These are phyloP conservation scores for Jacaranda copaia DNA, from an alignment of 257 asterid species.

Conservation along the genomic window DNA sequence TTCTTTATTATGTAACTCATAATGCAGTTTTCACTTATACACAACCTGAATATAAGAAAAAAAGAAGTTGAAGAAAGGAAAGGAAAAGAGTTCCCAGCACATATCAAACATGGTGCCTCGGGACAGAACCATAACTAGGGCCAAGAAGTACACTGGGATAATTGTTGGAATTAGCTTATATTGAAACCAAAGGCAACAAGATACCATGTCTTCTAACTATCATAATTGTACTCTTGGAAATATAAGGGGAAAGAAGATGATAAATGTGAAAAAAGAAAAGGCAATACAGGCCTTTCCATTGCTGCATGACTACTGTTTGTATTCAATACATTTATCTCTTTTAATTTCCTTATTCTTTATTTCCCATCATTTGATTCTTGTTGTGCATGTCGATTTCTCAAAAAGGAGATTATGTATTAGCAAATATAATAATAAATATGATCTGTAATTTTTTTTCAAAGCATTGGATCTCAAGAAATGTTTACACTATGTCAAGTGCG, in stretches of 20 bases:
- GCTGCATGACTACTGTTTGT: background rate
- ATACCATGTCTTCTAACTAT: background rate
- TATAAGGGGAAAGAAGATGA: background rate
- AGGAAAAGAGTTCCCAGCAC: background rate
- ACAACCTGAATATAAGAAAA: conserved; percentile 4
- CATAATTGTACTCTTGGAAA: background rate
- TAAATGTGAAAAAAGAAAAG: conserved; percentile 1
- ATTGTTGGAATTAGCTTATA: background rate
- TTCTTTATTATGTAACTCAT: background rate
- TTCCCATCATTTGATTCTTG: too few species aligned
- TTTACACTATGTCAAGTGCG: too few species aligned
- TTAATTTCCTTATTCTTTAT: too few species aligned
- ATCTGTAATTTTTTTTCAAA: too few species aligned
- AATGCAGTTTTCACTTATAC: conserved; percentile 13
- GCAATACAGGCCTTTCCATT: background rate
- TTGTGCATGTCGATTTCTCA: too few species aligned
- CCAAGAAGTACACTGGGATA: background rate
- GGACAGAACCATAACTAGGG: background rate
- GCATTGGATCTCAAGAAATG: too few species aligned
- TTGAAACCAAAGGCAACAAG: conserved; percentile 8
- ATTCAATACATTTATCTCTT: too few species aligned
- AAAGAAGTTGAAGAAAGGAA: background rate
- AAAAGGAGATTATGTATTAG: too few species aligned
- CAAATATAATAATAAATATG: too few species aligned
- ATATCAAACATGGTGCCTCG: background rate